Evolutionary conservation across 148 eudicot genomes (phyloP), one percentile per base, ranked within the genome.

Genomic region (Suaeda aralocaspica): DNA sequence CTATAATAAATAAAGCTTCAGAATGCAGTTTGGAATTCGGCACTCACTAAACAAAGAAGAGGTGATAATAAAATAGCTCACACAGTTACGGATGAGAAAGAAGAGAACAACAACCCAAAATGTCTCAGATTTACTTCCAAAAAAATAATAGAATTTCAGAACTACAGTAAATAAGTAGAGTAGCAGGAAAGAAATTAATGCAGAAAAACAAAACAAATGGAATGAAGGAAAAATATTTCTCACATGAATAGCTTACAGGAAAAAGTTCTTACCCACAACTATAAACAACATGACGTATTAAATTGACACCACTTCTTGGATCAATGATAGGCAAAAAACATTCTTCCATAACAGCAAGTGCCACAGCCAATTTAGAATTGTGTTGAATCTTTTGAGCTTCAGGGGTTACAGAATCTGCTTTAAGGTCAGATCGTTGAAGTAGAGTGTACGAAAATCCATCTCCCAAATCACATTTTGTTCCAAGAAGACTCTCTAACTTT

Each of bases 301-400:
- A 70, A 78, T 87, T 84, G 73, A 79, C 76, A 24, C 90, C 84
- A 78, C 96, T 95, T 84, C 97, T 85, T 59, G 73, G 84, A 68
- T 95, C 99, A 73, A 85, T 66, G 64, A 91, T 88, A n/a, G 99
- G 99, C 71, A 84, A 67, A 80, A 95, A 95, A 74, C 99, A 95
- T 69, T 91, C 99, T 62, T 95, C 86, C 97, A 95, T 86, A 30
- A 95, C 68, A 53, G 85, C 76, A 26, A 77, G 84, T 39, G 97
- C 99, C 77, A 95, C 80, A 71, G 92, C 97, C 76, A 91, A 75
- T 83, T 95, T 95, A 53, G 97, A 84, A 79, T 88, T 88, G 80
- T 78, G 70, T 82, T 89, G 92, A 69, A 95, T 59, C 71, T 74
- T 78, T 65, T 42, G 77, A 67, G 85, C 59, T 71, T 72, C 52